A percentile compares a stretch with the other conserved stretches of the same genome.
phyloP scores from a whole-genome alignment of 2,329 filamentous ascomycete species.

The Fusarium verrucosum region DNA sequence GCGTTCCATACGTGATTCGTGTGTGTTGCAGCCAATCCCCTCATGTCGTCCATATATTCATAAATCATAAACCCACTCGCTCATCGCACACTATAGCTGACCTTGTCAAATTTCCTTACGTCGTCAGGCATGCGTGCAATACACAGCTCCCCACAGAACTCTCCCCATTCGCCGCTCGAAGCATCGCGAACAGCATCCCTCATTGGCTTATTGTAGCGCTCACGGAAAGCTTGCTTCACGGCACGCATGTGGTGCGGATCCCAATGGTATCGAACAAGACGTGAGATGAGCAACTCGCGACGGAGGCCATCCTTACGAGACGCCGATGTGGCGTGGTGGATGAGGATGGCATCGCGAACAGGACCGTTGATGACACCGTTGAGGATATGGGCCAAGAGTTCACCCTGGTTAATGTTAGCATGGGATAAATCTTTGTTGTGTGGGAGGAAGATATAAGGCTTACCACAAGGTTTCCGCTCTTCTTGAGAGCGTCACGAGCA shows the following conservation, averaged over 20 bases:
- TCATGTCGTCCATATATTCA: constrained; percentile 9
- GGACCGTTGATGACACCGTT: constrained; percentile 97
- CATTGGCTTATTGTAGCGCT: constrained; percentile 78
- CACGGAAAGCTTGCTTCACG: constrained; percentile 81
- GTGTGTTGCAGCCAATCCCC: not conserved
- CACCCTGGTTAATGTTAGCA: constrained; percentile 70
- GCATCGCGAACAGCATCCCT: constrained; percentile 82
- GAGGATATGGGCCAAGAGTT: constrained; percentile 92
- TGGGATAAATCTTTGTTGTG: not conserved
- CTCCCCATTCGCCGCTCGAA: constrained; percentile 78
- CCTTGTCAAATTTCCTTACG: constrained; percentile 62
- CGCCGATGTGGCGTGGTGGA: constrained; percentile 87
- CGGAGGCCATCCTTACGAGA: constrained; percentile 76
- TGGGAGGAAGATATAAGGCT: constrained; percentile 52
- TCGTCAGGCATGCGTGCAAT: constrained; percentile 69
- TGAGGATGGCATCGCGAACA: constrained; percentile 87
- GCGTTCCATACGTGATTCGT: constrained; percentile 1
- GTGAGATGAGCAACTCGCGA: constrained; percentile 85
- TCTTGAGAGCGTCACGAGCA: constrained; percentile 84
- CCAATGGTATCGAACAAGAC: constrained; percentile 92
- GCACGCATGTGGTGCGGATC: constrained; percentile 81
- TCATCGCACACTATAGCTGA: constrained; percentile 35
- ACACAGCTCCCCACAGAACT: constrained; percentile 77
- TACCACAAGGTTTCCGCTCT: constrained; percentile 92
- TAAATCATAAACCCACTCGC: constrained; percentile 5